Conservation (phyloP, 2,329 filamentous ascomycete genomes). For the Stagonosporopsis tanaceti region DNA sequence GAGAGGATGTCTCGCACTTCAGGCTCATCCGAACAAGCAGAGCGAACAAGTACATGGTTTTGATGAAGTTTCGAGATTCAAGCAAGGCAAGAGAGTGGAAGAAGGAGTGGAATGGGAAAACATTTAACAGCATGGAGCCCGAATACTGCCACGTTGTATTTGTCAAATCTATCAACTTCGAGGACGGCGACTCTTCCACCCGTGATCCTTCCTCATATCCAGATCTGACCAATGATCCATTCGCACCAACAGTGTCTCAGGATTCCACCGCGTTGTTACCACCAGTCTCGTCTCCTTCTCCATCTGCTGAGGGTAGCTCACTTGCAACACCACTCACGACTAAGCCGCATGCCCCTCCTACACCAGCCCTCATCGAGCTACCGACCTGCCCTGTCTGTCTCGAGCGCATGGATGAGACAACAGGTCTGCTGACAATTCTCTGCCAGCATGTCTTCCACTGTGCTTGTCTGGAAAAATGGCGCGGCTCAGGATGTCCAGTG, state of each 20-base stretch:
- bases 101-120: slow-evolving; percentile 86
- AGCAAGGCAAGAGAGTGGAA: slow-evolving; percentile 81
- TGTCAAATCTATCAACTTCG: slow-evolving; percentile 88
- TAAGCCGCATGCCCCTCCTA: slow-evolving; percentile 74
- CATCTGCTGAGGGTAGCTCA: slow-evolving; percentile 35
- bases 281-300: slow-evolving; percentile 40
- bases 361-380: slow-evolving; percentile 85
- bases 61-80: slow-evolving; percentile 88
- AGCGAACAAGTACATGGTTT: slow-evolving; percentile 90
- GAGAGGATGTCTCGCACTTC: slow-evolving; percentile 88
- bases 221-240: slow-evolving; percentile 69
- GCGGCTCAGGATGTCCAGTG: slow-evolving; percentile 90
- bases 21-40: slow-evolving; percentile 89
- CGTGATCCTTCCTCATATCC: slow-evolving; percentile 62
- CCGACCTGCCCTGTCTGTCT: slow-evolving; percentile 96
- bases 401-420: slow-evolving; percentile 98
- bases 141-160: slow-evolving; percentile 96
- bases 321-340: slow-evolving; percentile 59
- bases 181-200: slow-evolving; percentile 62
- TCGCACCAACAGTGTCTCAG: slow-evolving; percentile 62
- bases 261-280: slow-evolving; percentile 48
- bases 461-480: slow-evolving; percentile 95
- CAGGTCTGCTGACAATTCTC: slow-evolving; percentile 90
- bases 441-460: slow-evolving; percentile 99
- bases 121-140: slow-evolving; percentile 93